Conservation (phyloP, 1,284 basidiomycete genomes). For the Psilocybe mexicana region DNA sequence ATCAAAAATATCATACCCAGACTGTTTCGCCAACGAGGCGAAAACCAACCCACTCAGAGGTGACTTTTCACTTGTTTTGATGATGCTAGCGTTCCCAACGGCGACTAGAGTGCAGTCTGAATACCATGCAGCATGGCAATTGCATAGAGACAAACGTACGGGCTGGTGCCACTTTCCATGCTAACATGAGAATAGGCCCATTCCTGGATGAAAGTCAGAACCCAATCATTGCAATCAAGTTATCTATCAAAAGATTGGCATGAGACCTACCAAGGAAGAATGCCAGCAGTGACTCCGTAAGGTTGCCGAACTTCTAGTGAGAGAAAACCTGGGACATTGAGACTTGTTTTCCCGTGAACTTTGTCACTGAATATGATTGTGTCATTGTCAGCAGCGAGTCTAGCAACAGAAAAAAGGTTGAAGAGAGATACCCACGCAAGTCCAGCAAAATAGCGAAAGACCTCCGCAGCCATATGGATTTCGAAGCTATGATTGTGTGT, state of each 20-base stretch:
- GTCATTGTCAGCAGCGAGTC: not conserved
- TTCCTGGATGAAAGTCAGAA: not conserved
- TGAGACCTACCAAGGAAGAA: not conserved
- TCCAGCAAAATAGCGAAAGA: slow-evolving; percentile 15
- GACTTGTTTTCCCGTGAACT: slow-evolving; percentile 1
- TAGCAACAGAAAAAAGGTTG: not conserved
- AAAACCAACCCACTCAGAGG: slow-evolving; percentile 75
- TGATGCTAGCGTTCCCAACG: slow-evolving; percentile 4
- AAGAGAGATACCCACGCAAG: not conserved
- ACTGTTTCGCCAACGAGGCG: slow-evolving; percentile 47
- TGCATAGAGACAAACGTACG: slow-evolving; percentile 23
- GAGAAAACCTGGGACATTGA: not conserved
- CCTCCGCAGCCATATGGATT: not conserved
- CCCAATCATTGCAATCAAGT: too few species aligned
- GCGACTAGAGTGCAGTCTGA: not conserved
- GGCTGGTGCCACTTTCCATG: slow-evolving; percentile 7
- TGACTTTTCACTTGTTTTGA: slow-evolving; percentile 78
- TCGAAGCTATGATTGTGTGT: not conserved
- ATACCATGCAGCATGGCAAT: too few species aligned
- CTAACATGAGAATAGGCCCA: not conserved
- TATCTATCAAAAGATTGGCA: not conserved
- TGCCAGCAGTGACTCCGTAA: slow-evolving; percentile 2
- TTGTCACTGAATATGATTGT: not conserved
- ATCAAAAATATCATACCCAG: slow-evolving; percentile 38
- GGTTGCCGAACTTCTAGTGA: slow-evolving; percentile 1